These are phyloP conservation scores for Gymnopus androsaceus DNA, from an alignment of 1,284 basidiomycete genomes.

Conservation along the genomic window DNA sequence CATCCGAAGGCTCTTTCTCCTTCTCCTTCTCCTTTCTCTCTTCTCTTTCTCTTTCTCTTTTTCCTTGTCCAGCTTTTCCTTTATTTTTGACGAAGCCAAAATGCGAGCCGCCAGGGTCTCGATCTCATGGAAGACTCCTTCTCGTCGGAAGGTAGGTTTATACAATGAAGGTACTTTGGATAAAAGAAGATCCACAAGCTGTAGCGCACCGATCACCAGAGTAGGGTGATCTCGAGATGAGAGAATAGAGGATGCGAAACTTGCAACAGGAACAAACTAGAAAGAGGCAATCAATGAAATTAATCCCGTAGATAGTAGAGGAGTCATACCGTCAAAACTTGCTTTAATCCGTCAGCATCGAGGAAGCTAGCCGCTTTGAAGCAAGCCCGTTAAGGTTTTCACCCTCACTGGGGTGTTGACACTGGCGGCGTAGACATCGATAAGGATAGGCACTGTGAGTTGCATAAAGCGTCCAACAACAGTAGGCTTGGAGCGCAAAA, in stretches of 20 bases:
- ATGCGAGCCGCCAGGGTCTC: slow-evolving; percentile 69
- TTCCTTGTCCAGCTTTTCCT: slow-evolving; percentile 52
- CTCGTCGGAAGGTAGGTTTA: slow-evolving; percentile 83
- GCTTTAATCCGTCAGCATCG: slow-evolving; percentile 73
- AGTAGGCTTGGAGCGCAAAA: slow-evolving; percentile 73
- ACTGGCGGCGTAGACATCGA: slow-evolving; percentile 94
- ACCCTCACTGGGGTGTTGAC: slow-evolving; percentile 83
- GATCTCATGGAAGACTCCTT: slow-evolving; percentile 93
- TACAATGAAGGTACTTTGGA: slow-evolving; percentile 82
- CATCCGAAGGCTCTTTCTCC: slow-evolving; percentile 42
- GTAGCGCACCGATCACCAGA: slow-evolving; percentile 83
- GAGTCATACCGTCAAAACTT: slow-evolving; percentile 66
- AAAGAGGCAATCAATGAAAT: slow-evolving; percentile 17
- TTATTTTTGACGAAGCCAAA: slow-evolving; percentile 57
- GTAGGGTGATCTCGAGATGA: slow-evolving; percentile 88
- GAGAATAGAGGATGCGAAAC: slow-evolving; percentile 89
- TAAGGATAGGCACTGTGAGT: slow-evolving; percentile 85
- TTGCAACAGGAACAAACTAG: slow-evolving; percentile 87
- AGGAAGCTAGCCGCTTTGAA: slow-evolving; percentile 91
- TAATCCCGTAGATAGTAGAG: background rate
- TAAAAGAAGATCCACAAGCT: slow-evolving; percentile 87
- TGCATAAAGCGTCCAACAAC: slow-evolving; percentile 85
- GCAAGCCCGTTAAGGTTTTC: slow-evolving; percentile 82
- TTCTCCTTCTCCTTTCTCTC: slow-evolving; percentile 42
- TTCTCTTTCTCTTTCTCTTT: slow-evolving; percentile 19